phyloP scores from a whole-genome alignment of 2,329 filamentous ascomycete genomes.

The Aspergillus sojae region DNA sequence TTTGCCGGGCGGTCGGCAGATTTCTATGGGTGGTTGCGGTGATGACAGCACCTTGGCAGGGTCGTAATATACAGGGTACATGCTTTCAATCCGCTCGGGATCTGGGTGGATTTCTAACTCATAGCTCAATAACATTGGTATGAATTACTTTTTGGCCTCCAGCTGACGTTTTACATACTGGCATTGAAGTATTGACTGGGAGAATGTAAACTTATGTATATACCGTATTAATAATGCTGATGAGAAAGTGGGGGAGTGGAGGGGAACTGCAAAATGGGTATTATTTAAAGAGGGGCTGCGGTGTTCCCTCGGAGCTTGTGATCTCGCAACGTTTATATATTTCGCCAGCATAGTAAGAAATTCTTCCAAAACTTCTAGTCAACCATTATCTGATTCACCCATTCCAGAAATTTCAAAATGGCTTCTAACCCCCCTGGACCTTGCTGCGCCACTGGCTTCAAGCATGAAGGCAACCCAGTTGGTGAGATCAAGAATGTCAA shows the following conservation, averaged over 20 bases:
- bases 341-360: neutral
- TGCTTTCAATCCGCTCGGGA: neutral
- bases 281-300: neutral
- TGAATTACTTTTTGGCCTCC: neutral
- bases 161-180: neutral
- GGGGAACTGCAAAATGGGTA: neutral
- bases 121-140: neutral
- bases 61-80: too few relatives aligned
- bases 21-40: neutral
- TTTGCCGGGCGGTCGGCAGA: neutral
- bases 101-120: neutral
- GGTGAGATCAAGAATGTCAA: constrained; percentile 53
- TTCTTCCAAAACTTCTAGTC: neutral
- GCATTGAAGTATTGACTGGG: neutral
- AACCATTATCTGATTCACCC: neutral
- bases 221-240: neutral
- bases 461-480: constrained; percentile 53
- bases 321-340: neutral
- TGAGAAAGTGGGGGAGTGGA: neutral
- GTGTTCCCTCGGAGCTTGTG: neutral
- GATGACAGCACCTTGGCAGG: too few relatives aligned
- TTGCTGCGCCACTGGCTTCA: constrained; percentile 54
- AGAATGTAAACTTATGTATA: neutral
- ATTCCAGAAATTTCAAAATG: constrained; percentile 39
- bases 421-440: constrained; percentile 53